Evolutionary conservation across 768 basidiomycete genomes (phyloP), one percentile per base, ranked within the genome.

Genomic region (Trametopsis cervina): DNA sequence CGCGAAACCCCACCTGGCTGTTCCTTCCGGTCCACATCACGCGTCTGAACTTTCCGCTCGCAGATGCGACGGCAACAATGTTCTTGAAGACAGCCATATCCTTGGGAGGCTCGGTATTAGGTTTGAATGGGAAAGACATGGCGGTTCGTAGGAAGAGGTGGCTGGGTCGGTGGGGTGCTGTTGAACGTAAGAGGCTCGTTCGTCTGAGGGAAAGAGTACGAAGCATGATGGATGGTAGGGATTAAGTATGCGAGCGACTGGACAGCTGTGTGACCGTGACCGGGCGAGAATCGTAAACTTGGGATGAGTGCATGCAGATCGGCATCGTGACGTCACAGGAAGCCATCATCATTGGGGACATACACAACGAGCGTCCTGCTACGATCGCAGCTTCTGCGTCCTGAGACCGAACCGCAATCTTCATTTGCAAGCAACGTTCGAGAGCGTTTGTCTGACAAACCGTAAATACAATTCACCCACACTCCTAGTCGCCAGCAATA

Each of bases 41-140:
- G 24, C 58, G 46, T 21, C 60, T 44, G 50, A 62, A 62, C 54
- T 62, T 62, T 49, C 55, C 55, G 48, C 57, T 62, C 25, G 53
- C 52, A 18, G 54, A 54, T n/a, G 60, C 60, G 43, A 60, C 39
- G 24, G 54, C 47, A 17, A 47, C 35, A 23, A 62, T 22, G 40
- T 59, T 60, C 41, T 53, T 56, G 48, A 62, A 53, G 46, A 62
- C 51, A 15, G 51, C 26, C 46, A 59, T 55, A 26, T 53, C 54
- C 57, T 57, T 60, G 20, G 58, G 58, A 17, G 60, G 58, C 45
- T 51, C 42, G n/a, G 60, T 62, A 53, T 62, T 62, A 29, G 60
- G 60, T 43, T 58, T 54, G 52, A 36, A 50, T 9, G 42, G 35
- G 46, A 54, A 41, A 50, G 54, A 51, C 40, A 53, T 55, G 25